Percentiles rank a stretch among this genome's conserved stretches.
These are phyloP conservation scores for Dalbergia cultrata DNA, from an alignment of 306 rosid species.

Conservation along the genomic window DNA sequence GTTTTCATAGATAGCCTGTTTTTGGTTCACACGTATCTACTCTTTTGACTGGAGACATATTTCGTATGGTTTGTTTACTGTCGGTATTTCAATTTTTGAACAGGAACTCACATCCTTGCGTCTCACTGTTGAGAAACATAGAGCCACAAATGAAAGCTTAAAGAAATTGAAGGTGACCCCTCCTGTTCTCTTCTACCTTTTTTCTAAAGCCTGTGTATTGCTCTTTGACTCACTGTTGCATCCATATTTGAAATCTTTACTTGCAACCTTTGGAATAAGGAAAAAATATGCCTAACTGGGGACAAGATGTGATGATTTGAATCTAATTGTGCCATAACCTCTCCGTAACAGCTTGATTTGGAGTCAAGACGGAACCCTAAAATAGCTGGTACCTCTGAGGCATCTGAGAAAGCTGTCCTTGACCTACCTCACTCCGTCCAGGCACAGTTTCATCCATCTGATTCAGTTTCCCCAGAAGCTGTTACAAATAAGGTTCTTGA, in stretches of 20 bases:
- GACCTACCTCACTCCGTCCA: constrained; percentile 33
- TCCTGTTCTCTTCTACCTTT: constrained; percentile 8
- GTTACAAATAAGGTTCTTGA: constrained; percentile 33
- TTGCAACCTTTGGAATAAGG: neutral
- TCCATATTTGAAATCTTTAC: neutral
- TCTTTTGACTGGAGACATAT: neutral
- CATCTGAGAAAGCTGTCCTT: constrained; percentile 34
- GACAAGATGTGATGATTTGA: neutral
- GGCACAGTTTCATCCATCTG: constrained; percentile 40
- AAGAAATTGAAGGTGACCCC: constrained; percentile 78
- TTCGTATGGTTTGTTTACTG: constrained; percentile 27
- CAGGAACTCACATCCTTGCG: constrained; percentile 75
- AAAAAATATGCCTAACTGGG: neutral
- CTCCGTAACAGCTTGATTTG: constrained; percentile 64
- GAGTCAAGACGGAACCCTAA: constrained; percentile 51
- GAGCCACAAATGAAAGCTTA: constrained; percentile 66
- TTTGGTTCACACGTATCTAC: neutral
- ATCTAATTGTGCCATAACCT: constrained; percentile 43
- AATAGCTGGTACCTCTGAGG: constrained; percentile 34
- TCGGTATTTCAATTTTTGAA: constrained; percentile 43
- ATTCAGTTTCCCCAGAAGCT: constrained; percentile 25
- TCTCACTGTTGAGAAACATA: constrained; percentile 66
- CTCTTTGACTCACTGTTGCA: neutral
- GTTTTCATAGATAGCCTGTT: constrained; percentile 1
- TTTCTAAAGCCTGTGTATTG: neutral